phyloP scores from a whole-genome alignment of 331 rosid species.

The Cydonia oblonga region DNA sequence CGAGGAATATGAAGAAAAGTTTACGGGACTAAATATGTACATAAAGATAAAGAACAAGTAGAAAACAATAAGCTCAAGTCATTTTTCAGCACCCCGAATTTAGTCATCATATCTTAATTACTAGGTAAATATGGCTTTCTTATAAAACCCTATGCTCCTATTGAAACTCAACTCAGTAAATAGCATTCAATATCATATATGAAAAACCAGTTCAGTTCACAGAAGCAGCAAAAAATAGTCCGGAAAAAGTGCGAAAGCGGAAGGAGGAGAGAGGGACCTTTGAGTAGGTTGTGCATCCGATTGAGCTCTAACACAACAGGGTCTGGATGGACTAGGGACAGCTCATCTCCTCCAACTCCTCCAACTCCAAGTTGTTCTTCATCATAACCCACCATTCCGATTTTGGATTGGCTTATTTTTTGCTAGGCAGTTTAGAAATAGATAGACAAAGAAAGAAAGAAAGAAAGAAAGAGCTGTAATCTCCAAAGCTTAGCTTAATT shows the following conservation, averaged over 20 bases:
- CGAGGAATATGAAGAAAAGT: too few species aligned
- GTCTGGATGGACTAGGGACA: conserved; percentile 34
- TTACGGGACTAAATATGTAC: background rate
- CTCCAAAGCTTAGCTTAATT: background rate
- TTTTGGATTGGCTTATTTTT: background rate
- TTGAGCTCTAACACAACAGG: conserved; percentile 60
- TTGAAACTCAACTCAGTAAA: background rate
- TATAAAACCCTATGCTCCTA: background rate
- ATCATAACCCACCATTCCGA: conserved; percentile 42
- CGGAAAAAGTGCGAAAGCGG: background rate
- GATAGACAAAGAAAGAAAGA: background rate
- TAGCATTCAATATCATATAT: background rate
- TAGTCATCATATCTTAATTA: background rate
- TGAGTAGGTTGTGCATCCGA: conserved; percentile 54
- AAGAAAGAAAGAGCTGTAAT: background rate
- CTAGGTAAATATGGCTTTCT: background rate
- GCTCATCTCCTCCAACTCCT: conserved; percentile 26
- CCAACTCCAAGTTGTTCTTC: conserved; percentile 18
- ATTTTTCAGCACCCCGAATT: background rate
- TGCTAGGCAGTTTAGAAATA: background rate
- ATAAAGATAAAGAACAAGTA: background rate
- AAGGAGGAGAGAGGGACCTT: conserved; percentile 33
- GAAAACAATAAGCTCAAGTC: background rate
- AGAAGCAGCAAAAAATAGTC: background rate
- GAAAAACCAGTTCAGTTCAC: background rate